Conservation (phyloP, 1,139 yeast species). For the Geotrichum citri-aurantii region DNA sequence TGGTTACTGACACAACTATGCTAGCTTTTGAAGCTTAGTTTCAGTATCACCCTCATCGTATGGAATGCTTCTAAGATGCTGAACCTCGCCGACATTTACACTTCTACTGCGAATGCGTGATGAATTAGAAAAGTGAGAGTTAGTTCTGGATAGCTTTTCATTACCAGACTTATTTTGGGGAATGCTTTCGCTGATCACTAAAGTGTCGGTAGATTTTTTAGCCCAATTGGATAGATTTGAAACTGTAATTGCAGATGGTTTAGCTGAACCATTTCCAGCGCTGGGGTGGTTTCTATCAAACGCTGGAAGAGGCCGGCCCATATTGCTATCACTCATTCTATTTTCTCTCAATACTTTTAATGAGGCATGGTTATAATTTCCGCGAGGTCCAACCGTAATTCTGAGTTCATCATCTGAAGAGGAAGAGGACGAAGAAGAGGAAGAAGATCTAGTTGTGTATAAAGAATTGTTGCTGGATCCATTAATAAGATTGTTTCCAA, state of each 20-base stretch:
- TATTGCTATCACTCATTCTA: neutral
- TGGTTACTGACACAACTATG: neutral
- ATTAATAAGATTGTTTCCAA: neutral
- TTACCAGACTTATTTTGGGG: neutral
- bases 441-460: constrained; percentile 3
- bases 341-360: neutral
- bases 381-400: constrained; percentile 1
- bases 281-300: neutral
- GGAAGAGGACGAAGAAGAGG: constrained; percentile 1
- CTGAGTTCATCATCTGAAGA: constrained; percentile 7
- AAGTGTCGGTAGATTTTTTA: neutral
- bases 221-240: neutral
- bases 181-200: neutral
- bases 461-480: neutral
- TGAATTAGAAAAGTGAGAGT: neutral
- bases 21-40: neutral
- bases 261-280: neutral
- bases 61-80: neutral
- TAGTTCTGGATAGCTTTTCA: neutral
- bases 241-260: neutral
- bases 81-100: constrained; percentile 13
- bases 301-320: neutral
- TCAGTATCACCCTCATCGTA: neutral
- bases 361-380: neutral
- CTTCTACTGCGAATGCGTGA: constrained; percentile 8